Conservation (phyloP, 2,329 filamentous ascomycete genomes). For the Epichloe festucae region DNA sequence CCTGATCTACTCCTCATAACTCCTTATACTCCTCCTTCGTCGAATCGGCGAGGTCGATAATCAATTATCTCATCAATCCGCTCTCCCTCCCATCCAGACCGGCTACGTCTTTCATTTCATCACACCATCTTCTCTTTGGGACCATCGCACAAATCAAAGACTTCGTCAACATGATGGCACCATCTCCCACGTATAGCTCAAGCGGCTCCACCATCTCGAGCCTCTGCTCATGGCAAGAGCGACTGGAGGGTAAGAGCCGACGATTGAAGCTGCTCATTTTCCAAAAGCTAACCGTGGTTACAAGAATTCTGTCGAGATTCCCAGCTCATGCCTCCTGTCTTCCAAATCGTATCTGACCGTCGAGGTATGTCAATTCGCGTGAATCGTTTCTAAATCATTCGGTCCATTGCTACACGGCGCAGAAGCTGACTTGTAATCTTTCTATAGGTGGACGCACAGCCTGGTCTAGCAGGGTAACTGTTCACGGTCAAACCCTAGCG, state of each 20-base stretch:
- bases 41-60: background rate
- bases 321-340: slow-evolving; percentile 43
- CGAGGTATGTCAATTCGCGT: slow-evolving; percentile 39
- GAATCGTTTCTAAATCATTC: background rate
- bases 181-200: slow-evolving; percentile 14
- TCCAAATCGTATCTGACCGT: slow-evolving; percentile 61
- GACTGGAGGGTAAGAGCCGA: slow-evolving; percentile 34
- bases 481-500: slow-evolving; percentile 50
- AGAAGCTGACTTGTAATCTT: background rate
- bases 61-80: background rate
- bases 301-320: slow-evolving; percentile 45
- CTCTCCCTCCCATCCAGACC: background rate
- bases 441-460: slow-evolving; percentile 69
- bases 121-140: background rate
- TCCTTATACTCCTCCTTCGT: background rate
- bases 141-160: background rate
- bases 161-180: slow-evolving; percentile 9
- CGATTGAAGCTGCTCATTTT: background rate
- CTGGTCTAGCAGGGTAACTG: slow-evolving; percentile 72
- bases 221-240: slow-evolving; percentile 37
- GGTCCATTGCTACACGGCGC: background rate
- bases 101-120: background rate
- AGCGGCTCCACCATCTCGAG: slow-evolving; percentile 11
- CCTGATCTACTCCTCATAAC: background rate
- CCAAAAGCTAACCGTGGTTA: background rate